Conservation (phyloP, 2,329 filamentous ascomycete genomes). For the Diplodia intermedia region DNA sequence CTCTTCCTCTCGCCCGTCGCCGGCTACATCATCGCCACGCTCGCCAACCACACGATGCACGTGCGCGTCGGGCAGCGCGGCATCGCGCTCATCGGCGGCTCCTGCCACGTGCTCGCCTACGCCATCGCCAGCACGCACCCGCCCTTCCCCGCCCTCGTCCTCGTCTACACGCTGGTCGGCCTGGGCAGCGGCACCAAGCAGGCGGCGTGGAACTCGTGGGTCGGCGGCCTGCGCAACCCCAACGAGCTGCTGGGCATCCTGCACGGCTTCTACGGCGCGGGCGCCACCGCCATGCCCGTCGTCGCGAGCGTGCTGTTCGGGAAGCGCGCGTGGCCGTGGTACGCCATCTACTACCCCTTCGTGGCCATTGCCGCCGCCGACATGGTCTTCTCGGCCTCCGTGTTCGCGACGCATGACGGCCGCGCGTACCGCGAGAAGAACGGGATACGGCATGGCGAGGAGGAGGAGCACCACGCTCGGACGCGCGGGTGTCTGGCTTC, state of each 20-base stretch:
- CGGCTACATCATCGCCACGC: conserved; percentile 58
- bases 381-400: conserved; percentile 56
- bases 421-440: background rate
- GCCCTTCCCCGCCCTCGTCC: conserved; percentile 69
- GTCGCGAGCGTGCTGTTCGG: conserved; percentile 77
- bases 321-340: conserved; percentile 68
- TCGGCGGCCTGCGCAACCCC: conserved; percentile 74
- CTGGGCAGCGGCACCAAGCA: conserved; percentile 75
- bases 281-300: conserved; percentile 72
- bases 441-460: background rate
- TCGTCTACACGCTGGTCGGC: conserved; percentile 70
- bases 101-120: conserved; percentile 68
- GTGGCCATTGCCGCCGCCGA: conserved; percentile 66
- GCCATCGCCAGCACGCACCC: conserved; percentile 70
- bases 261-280: conserved; percentile 75
- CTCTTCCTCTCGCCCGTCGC: conserved; percentile 69
- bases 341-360: conserved; percentile 78
- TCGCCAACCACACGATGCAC: conserved; percentile 49
- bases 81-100: conserved; percentile 69
- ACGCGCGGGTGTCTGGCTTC: background rate
- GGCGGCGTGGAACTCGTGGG: conserved; percentile 66
- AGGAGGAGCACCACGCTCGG: background rate
- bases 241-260: conserved; percentile 77
- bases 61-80: conserved; percentile 68
- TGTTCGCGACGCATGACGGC: conserved; percentile 59